Conservation (phyloP, 2,329 filamentous ascomycete genomes). For the Ceratocystis ficicola region DNA sequence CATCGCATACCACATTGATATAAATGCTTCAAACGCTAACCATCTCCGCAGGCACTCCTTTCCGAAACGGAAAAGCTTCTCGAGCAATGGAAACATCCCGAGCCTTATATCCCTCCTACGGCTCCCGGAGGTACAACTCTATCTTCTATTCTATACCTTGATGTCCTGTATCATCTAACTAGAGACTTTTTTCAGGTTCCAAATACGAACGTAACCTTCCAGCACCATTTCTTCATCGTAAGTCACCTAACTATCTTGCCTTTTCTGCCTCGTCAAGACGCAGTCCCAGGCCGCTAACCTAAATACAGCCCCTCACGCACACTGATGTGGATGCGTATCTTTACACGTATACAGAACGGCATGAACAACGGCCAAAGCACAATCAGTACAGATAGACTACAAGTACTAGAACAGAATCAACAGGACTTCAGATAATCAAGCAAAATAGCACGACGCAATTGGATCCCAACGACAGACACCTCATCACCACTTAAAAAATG, state of each 20-base stretch:
- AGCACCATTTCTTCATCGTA: slow-evolving; percentile 66
- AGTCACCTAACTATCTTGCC: slow-evolving; percentile 31
- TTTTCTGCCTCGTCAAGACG: too few species aligned
- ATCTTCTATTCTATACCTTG: background rate
- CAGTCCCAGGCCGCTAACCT: background rate
- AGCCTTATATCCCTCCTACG: slow-evolving; percentile 79
- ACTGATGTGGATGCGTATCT: background rate
- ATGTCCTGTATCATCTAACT: background rate
- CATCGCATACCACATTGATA: background rate
- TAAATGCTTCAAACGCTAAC: background rate
- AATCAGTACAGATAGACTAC: background rate
- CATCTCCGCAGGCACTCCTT: slow-evolving; percentile 55
- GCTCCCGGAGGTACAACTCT: slow-evolving; percentile 68
- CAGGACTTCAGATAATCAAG: background rate
- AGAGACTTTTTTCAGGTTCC: slow-evolving; percentile 47
- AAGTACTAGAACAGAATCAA: background rate
- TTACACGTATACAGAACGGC: background rate
- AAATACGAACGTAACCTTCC: slow-evolving; percentile 94
- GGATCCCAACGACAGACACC: too few species aligned
- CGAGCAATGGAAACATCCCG: slow-evolving; percentile 93
- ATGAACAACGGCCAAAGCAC: background rate
- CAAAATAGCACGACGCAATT: background rate
- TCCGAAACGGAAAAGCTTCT: slow-evolving; percentile 79
- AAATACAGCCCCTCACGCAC: slow-evolving; percentile 13
- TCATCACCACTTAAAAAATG: too few species aligned